Base-by-base conservation (phyloP, 2,329 filamentous ascomycete genomes). In the Aspergillus neotritici region DNA sequence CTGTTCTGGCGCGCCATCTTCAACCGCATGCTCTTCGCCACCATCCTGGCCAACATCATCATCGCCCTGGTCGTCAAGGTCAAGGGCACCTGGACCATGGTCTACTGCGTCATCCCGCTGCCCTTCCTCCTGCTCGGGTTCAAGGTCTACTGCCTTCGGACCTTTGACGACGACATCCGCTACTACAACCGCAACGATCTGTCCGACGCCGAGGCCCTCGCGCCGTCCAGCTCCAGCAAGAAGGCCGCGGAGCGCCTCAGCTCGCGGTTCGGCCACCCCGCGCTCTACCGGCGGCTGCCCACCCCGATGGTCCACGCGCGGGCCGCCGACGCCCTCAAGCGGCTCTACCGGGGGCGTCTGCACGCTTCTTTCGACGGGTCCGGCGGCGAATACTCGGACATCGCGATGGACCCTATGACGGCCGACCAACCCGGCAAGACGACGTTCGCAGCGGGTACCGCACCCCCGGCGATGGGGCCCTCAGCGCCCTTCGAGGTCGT, bases 291-390 rank as follows among this genome's bases (percentile, higher is more conserved):
- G 65, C 84, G 86, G 3, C 76, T 97, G 14, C 90, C 91, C 55
- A 94, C 89, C 0, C 91, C 91, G 3, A 96, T 97, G 90, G 91
- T 97, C 3, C 85, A 94, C 57, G 85, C 87, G 41, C 94, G 86
- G 66, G 87, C 88, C 2, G 87, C 93, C 57, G 89, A 93, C 46
- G 77, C 93, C 32, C 76, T 98, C 8, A 83, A 84, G n/a, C 80
- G 86, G 34, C 77, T 98, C 38, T 96, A 96, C 63, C 82, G 82
- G 16, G 91, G 90, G 9, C 83, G 91, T 4, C 69, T 94, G 2
- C 75, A 74, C n/a, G 71, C 76, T 0, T 71, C 75, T 25, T 25
- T 25, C 21, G 21, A 25, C 43, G 61, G 62, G 14, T 49, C 52
- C 13, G 51, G 52, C 7, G 56, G 55, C 17, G 66, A 66, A 21